Evolutionary conservation across 192 early-diverging fungal species (phyloP).

Genomic region (Backusella parvicylindrica): DNA sequence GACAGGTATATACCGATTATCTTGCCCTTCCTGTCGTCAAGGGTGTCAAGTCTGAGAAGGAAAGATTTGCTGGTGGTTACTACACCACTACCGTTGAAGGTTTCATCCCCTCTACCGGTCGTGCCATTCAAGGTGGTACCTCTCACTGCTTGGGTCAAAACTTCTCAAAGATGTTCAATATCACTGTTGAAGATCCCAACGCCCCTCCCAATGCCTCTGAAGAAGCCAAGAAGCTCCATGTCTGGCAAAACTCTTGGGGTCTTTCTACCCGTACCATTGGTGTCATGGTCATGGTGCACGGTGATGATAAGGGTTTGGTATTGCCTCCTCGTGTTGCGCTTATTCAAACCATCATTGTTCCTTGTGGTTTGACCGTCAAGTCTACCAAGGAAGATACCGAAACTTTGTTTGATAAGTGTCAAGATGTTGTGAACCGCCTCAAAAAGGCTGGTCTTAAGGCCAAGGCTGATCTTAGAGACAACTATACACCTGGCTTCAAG

Average conservation of each 20-base stretch:
- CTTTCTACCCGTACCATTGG: conserved; percentile 96
- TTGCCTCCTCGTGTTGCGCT: conserved; percentile 90
- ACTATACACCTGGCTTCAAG: conserved; percentile 85
- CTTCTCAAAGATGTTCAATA: conserved; percentile 99
- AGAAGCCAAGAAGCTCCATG: conserved; percentile 68
- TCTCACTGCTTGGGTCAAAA: conserved; percentile 99
- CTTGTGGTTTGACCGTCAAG: conserved; percentile 91
- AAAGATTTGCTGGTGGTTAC: conserved; percentile 97
- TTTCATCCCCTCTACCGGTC: conserved; percentile 94
- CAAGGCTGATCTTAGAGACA: conserved; percentile 34
- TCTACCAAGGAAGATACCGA: conserved; percentile 71
- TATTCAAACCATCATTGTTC: conserved; percentile 90
- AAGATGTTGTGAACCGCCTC: conserved; percentile 24
- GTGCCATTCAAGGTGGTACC: conserved; percentile 97
- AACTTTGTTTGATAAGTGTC: conserved; percentile 64
- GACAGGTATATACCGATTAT: conserved; percentile 94
- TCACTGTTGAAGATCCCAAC: conserved; percentile 85
- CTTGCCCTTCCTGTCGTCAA: conserved; percentile 96
- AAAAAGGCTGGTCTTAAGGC: conserved; percentile 35
- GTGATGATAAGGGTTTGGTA: conserved; percentile 98
- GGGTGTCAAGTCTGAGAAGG: conserved; percentile 97
- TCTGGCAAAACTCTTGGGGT: conserved; percentile 99
- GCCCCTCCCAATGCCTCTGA: conserved; percentile 44
- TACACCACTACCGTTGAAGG: conserved; percentile 98
- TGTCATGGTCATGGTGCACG: conserved; percentile 99